These are phyloP conservation scores for Dryadomyces sulphureus DNA, from an alignment of 2,329 filamentous ascomycete genomes.

Conservation along the genomic window DNA sequence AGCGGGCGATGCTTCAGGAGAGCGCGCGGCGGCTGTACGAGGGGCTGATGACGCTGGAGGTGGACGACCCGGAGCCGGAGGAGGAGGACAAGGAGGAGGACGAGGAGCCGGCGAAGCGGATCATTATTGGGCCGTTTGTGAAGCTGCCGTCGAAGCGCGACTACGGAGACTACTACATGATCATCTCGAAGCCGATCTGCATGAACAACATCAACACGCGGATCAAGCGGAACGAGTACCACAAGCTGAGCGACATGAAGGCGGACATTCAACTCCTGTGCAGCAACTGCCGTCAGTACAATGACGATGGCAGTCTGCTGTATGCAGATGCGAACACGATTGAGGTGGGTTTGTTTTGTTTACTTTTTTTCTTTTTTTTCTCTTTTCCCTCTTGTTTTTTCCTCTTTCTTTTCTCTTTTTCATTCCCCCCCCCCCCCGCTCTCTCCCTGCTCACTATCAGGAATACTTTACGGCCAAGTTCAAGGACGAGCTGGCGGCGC, in stretches of 20 bases:
- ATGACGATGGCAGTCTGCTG: slow-evolving; percentile 85
- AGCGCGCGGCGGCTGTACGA: slow-evolving; percentile 69
- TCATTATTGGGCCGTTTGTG: slow-evolving; percentile 88
- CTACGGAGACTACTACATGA: slow-evolving; percentile 88
- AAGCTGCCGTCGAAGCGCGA: slow-evolving; percentile 78
- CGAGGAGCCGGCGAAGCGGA: slow-evolving; percentile 48
- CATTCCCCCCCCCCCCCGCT: no score
- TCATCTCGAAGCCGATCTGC: slow-evolving; percentile 84
- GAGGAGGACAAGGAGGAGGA: slow-evolving; percentile 36
- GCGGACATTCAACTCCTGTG: slow-evolving; percentile 75
- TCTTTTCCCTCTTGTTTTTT: neutral
- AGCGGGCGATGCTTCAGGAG: slow-evolving; percentile 65
- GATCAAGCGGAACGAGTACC: slow-evolving; percentile 94
- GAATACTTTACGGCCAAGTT: slow-evolving; percentile 31
- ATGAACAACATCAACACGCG: slow-evolving; percentile 92
- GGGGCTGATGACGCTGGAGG: slow-evolving; percentile 68
- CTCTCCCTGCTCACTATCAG: no score
- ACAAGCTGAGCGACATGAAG: slow-evolving; percentile 62
- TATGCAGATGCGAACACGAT: slow-evolving; percentile 88
- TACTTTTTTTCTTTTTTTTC: neutral
- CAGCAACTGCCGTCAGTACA: slow-evolving; percentile 86
- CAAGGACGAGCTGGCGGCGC: slow-evolving; percentile 19
- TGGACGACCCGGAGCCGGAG: slow-evolving; percentile 49
- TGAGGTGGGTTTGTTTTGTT: slow-evolving; percentile 51
- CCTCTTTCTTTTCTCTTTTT: neutral